These are phyloP conservation scores for Curvularia verruculosa DNA, from an alignment of 2,329 filamentous ascomycete species.

Conservation along the genomic window DNA sequence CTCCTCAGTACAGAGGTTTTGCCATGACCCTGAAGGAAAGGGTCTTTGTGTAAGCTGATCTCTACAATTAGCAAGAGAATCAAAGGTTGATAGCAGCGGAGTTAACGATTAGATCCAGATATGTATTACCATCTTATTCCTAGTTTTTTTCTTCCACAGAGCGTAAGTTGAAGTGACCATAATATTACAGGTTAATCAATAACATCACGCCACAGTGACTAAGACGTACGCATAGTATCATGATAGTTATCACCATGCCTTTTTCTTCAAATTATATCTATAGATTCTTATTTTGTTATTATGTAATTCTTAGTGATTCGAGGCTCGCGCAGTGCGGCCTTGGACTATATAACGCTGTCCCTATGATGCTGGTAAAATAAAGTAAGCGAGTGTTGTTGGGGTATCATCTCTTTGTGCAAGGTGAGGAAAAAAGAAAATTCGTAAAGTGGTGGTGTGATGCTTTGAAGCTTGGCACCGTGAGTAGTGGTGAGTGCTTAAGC, in stretches of 20 bases:
- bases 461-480: not conserved
- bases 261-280: not conserved
- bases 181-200: no score
- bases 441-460: not conserved
- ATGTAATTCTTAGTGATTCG: not conserved
- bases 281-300: not conserved
- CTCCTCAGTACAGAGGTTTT: no score
- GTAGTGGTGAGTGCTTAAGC: not conserved
- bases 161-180: no score
- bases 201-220: no score
- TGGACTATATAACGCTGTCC: not conserved
- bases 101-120: no score
- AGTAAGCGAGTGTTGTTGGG: constrained; percentile 16
- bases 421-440: not conserved
- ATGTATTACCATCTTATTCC: no score
- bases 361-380: not conserved
- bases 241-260: no score
- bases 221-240: not conserved
- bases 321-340: constrained; percentile 9
- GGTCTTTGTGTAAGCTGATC: no score
- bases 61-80: no score
- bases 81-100: no score
- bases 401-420: constrained; percentile 12
- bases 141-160: no score
- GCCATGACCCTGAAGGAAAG: no score